These are phyloP conservation scores for Dendrobium catenatum DNA, from an alignment of 106 monocot species.

Conservation along the genomic window DNA sequence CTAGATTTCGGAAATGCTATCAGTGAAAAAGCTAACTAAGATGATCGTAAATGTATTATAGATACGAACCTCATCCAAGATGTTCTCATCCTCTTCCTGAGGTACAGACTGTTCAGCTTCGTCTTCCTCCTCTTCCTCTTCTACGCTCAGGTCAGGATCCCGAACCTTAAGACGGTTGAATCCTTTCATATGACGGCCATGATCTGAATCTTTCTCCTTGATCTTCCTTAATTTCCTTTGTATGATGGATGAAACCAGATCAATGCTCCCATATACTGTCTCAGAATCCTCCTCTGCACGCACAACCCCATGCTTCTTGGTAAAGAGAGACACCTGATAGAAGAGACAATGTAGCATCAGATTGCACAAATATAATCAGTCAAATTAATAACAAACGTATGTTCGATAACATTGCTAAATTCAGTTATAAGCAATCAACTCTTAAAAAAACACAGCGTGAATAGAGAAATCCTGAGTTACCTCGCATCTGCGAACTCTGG, in stretches of 20 bases:
- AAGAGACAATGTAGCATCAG: background rate
- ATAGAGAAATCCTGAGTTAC: conserved; percentile 11
- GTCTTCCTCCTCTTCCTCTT: conserved; percentile 4
- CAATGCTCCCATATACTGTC: conserved; percentile 54
- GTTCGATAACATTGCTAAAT: background rate
- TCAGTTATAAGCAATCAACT: background rate
- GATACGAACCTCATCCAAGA: conserved; percentile 42
- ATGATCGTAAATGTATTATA: background rate
- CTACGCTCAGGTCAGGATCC: conserved; percentile 19
- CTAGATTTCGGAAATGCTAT: background rate
- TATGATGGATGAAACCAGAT: conserved; percentile 58
- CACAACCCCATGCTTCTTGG: conserved; percentile 81
- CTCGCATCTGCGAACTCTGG: conserved; percentile 74
- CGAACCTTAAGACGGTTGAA: conserved; percentile 52
- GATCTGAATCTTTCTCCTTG: conserved; percentile 91
- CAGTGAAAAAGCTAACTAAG: background rate
- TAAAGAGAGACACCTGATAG: conserved; percentile 68
- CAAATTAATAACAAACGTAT: background rate
- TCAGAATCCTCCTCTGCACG: conserved; percentile 78
- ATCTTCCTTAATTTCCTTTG: conserved; percentile 94
- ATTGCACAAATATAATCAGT: background rate
- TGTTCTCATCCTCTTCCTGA: conserved; percentile 29
- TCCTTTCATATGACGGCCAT: conserved; percentile 83
- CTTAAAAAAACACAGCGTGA: background rate
- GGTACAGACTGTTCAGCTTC: conserved; percentile 19